phyloP scores from a whole-genome alignment of 331 rosid genomes.

The Rosa hybrid region DNA sequence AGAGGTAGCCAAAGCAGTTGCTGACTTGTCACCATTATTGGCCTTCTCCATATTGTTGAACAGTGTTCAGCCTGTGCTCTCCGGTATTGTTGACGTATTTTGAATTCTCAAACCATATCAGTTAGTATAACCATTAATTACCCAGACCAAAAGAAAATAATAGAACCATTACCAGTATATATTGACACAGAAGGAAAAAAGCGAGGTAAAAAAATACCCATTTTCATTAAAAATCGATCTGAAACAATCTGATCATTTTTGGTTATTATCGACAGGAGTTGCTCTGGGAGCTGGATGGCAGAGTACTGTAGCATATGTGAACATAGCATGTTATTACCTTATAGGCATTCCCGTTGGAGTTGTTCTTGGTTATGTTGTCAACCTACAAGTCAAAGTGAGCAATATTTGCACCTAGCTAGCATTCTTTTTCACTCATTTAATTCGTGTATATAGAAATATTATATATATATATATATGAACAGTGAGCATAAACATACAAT shows the following conservation, averaged over 20 bases:
- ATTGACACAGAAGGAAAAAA: background rate
- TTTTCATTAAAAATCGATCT: background rate
- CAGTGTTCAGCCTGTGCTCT: slow-evolving; percentile 49
- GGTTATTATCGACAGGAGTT: slow-evolving; percentile 34
- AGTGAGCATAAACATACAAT: background rate
- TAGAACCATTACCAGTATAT: background rate
- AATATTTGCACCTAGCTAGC: background rate
- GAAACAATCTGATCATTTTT: background rate
- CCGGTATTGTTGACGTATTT: slow-evolving; percentile 19
- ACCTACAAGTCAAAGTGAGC: slow-evolving; percentile 45
- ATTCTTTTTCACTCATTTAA: background rate
- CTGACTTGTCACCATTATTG: slow-evolving; percentile 51
- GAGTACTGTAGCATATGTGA: slow-evolving; percentile 53
- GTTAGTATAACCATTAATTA: background rate
- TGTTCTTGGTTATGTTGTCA: slow-evolving; percentile 37
- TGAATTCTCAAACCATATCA: background rate
- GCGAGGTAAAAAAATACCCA: background rate
- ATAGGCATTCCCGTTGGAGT: slow-evolving; percentile 56
- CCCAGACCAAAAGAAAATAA: too few species aligned
- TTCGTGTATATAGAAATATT: too few species aligned
- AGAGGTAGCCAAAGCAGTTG: slow-evolving; percentile 39
- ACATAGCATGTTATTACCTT: slow-evolving; percentile 52
- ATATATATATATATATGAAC: too few species aligned
- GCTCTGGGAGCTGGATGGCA: slow-evolving; percentile 70
- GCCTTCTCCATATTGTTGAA: slow-evolving; percentile 46